Conservation (phyloP, 2,329 filamentous ascomycete genomes). For the Aspergillus pseudoglaucus region DNA sequence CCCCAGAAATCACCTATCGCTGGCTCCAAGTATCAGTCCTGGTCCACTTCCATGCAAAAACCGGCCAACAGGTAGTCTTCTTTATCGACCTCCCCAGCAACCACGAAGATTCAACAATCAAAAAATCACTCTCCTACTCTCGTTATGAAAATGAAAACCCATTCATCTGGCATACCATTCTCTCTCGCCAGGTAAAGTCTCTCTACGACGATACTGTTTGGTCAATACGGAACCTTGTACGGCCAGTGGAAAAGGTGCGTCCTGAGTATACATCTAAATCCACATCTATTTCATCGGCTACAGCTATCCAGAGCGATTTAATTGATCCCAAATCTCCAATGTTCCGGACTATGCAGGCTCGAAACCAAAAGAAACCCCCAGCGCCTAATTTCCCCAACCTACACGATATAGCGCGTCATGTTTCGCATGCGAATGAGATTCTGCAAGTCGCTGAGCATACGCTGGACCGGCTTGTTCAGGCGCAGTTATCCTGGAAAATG, state of each 20-base stretch:
- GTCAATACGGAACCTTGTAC: constrained; percentile 23
- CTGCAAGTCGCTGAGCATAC: constrained; percentile 27
- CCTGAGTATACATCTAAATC: no score
- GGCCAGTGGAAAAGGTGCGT: constrained; percentile 23
- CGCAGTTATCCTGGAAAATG: constrained; percentile 12
- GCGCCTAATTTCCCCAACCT: constrained; percentile 17
- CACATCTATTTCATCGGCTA: no score
- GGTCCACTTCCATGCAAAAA: constrained; percentile 13
- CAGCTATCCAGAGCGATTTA: no score
- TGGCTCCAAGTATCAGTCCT: constrained; percentile 8
- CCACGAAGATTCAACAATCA: no score
- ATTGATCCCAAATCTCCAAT: no score
- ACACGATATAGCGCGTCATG: constrained; percentile 28
- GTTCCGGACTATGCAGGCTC: constrained; percentile 4
- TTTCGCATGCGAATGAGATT: constrained; percentile 25
- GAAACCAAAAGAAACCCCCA: constrained; percentile 3
- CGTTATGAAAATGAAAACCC: constrained; percentile 7
- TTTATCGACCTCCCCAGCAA: constrained; percentile 7
- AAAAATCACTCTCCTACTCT: no score
- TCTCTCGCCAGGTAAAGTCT: constrained; percentile 14
- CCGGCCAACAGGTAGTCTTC: constrained; percentile 7
- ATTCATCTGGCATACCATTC: constrained; percentile 18
- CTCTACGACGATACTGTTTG: constrained; percentile 25
- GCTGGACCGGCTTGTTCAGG: constrained; percentile 15
- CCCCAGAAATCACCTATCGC: background rate